These are phyloP conservation scores for Xylariaceae sp. DNA, from an alignment of 2,329 filamentous ascomycete genomes.

Conservation along the genomic window DNA sequence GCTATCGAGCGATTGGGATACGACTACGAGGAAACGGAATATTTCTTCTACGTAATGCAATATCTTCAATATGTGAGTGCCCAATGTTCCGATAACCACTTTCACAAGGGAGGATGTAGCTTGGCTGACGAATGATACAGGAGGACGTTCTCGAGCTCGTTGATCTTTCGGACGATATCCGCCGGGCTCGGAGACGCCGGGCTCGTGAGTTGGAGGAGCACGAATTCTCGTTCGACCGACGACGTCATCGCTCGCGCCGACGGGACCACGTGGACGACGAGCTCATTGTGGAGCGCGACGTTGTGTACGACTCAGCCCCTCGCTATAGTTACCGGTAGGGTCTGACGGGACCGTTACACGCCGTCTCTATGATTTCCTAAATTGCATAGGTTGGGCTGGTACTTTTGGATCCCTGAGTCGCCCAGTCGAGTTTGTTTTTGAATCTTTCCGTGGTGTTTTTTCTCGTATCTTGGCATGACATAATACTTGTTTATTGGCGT, in stretches of 20 bases:
- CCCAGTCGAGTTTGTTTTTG: neutral
- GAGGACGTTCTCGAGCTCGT: constrained; percentile 84
- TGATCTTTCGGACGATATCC: constrained; percentile 77
- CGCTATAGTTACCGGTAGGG: constrained; percentile 17
- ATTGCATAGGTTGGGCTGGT: neutral
- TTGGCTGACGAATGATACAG: constrained; percentile 48
- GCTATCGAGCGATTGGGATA: constrained; percentile 83
- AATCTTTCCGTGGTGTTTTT: no score
- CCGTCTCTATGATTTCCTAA: neutral
- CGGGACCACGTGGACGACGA: constrained; percentile 54
- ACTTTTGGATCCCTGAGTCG: neutral
- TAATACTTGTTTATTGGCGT: neutral
- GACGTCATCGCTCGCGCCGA: constrained; percentile 36
- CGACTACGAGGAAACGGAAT: constrained; percentile 83
- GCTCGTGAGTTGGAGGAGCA: constrained; percentile 56
- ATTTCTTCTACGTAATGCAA: constrained; percentile 88
- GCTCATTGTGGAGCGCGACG: constrained; percentile 62
- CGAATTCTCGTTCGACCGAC: constrained; percentile 48
- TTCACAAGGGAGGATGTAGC: constrained; percentile 16
- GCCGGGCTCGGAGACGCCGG: constrained; percentile 54
- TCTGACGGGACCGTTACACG: neutral
- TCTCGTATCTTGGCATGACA: neutral
- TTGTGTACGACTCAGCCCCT: constrained; percentile 53
- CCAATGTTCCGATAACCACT: neutral
- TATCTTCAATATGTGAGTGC: constrained; percentile 80